phyloP scores from a whole-genome alignment of 2,329 filamentous ascomycete genomes.

The Parasarocladium wereldwijsianum region DNA sequence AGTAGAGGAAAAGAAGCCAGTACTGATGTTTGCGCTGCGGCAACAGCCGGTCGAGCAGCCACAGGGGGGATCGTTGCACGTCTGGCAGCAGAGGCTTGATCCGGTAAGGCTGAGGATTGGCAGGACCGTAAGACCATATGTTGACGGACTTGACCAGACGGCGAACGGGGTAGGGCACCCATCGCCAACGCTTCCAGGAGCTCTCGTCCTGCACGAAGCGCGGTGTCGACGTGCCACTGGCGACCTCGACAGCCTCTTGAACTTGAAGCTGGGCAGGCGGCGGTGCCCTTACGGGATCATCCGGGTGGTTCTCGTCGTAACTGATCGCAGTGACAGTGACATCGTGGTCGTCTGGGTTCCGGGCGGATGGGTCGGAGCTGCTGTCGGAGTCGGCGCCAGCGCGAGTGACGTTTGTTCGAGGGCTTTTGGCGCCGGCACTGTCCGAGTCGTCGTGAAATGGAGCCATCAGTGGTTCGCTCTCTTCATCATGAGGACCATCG shows the following conservation, averaged over 20 bases:
- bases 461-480: constrained; percentile 24
- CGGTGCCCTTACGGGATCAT: constrained; percentile 30
- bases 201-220: constrained; percentile 44
- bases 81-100: constrained; percentile 49
- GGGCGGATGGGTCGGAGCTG: constrained; percentile 9
- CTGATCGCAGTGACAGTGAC: no score
- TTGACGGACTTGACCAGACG: constrained; percentile 25
- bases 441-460: constrained; percentile 14
- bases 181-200: constrained; percentile 33
- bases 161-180: constrained; percentile 42
- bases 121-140: constrained; percentile 41
- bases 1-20: constrained; percentile 43
- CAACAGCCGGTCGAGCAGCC: constrained; percentile 45
- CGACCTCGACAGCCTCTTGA: constrained; percentile 19
- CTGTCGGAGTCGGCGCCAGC: neutral
- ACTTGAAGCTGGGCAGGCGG: neutral
- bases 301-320: no score
- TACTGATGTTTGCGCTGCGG: constrained; percentile 44
- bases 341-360: constrained; percentile 7
- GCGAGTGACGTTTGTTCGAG: neutral
- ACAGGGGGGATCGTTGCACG: constrained; percentile 53
- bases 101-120: constrained; percentile 28
- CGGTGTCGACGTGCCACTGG: constrained; percentile 30
- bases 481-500: constrained; percentile 17
- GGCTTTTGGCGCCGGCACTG: constrained; percentile 5